A percentile compares a stretch with the other conserved stretches of the same genome.
Conservation (phyloP, 768 basidiomycete genomes). For the Trametes punicea region DNA sequence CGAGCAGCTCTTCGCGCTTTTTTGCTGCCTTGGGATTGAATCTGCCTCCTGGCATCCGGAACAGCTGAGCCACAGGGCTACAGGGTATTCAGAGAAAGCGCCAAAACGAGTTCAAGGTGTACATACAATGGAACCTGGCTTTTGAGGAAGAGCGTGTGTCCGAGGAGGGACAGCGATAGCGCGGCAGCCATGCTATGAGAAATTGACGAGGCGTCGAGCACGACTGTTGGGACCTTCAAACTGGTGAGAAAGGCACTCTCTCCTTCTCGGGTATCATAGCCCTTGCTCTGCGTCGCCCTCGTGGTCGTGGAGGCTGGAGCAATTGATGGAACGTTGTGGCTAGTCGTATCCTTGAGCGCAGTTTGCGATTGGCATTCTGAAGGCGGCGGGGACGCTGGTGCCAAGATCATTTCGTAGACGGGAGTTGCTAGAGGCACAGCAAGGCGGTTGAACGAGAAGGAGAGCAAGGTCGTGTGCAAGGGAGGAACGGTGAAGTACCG, state of each 20-base stretch:
- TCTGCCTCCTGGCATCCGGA: slow-evolving; percentile 47
- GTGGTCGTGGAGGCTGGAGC: too few species aligned
- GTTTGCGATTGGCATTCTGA: neutral
- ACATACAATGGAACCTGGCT: slow-evolving; percentile 78
- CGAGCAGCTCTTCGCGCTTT: slow-evolving; percentile 57
- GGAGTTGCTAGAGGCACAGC: neutral
- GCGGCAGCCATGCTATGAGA: slow-evolving; percentile 59
- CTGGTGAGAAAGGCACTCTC: neutral
- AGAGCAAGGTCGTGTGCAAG: neutral
- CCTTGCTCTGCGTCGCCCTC: neutral
- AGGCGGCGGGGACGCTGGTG: slow-evolving; percentile 6
- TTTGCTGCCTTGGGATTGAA: slow-evolving; percentile 52
- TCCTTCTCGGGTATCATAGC: neutral
- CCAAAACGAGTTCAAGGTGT: neutral
- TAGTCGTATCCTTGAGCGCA: slow-evolving; percentile 1
- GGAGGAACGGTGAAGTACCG: neutral
- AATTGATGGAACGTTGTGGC: slow-evolving; percentile 2
- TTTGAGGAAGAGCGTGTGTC: slow-evolving; percentile 74
- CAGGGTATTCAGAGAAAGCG: neutral
- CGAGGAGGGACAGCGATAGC: slow-evolving; percentile 59
- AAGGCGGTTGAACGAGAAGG: neutral
- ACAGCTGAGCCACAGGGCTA: slow-evolving; percentile 67
- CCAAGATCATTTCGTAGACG: slow-evolving; percentile 4
- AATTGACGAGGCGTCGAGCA: slow-evolving; percentile 50
- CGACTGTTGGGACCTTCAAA: slow-evolving; percentile 37